Base-by-base conservation (phyloP, 371 early-diverging fungal genomes). In the Mucor ambiguus region DNA sequence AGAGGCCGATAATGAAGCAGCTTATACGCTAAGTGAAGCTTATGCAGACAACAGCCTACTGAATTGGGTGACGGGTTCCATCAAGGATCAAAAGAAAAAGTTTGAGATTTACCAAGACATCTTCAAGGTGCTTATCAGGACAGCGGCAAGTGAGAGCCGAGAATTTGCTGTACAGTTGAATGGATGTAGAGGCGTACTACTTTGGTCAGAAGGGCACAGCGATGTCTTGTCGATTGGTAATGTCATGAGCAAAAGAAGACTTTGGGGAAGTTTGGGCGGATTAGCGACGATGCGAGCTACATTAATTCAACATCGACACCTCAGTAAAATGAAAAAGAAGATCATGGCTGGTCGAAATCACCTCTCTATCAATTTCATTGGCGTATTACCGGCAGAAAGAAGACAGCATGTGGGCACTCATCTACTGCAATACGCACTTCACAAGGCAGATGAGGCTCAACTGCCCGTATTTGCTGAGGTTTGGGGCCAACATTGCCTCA, bases 1-100 rank as follows among this genome's bases (percentile, higher is more conserved):
- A 76, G 76, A 73, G 57, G 68, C 76, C 9, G 73, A 73, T 57
- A 73, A 76, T 18, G 76, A 76, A 56, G 69, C 73, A 20, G 73
- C 76, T 6, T 65, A 58, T 48, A 64, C 67, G 3, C 43, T 76
- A 29, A 48, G 64, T 20, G 73, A 76, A 46, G 67, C 76, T 16
- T 76, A 73, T 56, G 38, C 49, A 22, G 60, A 73, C 11, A 63
- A 66, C 30, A 37, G 38, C 22, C 38, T 70, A 28, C 48, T 72
- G 2, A 49, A 66, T 20, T 73, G 71, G 73, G 29, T 74, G 22
- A 64, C 73, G 3, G 64, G 64, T 3, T 58, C 61, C 3, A 65
- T 71, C 24, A 64, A 68, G 44, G 61, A 71, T 18, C 24, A 65
- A 9, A 35, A 49, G 10, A 64, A 71, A 29, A 63, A 67, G 29